These are phyloP conservation scores for Salvia sclarea DNA, from an alignment of 305 asterid species.

Conservation along the genomic window DNA sequence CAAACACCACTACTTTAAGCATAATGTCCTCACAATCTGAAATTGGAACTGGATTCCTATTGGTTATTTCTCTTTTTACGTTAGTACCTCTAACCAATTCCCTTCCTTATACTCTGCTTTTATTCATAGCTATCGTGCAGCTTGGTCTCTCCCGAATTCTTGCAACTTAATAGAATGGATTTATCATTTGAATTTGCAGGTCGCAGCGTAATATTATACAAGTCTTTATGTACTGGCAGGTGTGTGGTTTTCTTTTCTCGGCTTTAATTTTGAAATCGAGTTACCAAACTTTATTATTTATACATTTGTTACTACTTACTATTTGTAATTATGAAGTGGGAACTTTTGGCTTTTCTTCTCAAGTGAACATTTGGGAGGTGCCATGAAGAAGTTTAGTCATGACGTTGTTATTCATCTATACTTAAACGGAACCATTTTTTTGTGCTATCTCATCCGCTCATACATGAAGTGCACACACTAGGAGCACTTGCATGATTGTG, in stretches of 20 bases:
- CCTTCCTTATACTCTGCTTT: slow-evolving; percentile 22
- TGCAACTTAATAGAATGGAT: neutral
- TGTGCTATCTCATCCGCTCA: neutral
- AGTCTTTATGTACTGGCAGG: slow-evolving; percentile 96
- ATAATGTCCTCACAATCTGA: slow-evolving; percentile 81
- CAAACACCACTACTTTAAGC: slow-evolving; percentile 73
- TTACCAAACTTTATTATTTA: slow-evolving; percentile 13
- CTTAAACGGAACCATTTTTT: neutral
- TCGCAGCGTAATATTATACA: slow-evolving; percentile 88
- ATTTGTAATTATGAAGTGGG: neutral
- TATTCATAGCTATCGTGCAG: slow-evolving; percentile 11
- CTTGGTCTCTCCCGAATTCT: neutral
- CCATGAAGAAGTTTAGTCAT: slow-evolving; percentile 4
- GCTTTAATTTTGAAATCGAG: slow-evolving; percentile 6
- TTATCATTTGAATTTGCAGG: slow-evolving; percentile 50
- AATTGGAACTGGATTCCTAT: slow-evolving; percentile 83
- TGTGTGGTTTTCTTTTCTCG: slow-evolving; percentile 31
- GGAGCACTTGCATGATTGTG: slow-evolving; percentile 12
- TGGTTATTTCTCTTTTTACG: slow-evolving; percentile 72
- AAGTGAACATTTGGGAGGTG: slow-evolving; percentile 15
- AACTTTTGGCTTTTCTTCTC: slow-evolving; percentile 7
- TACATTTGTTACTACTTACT: neutral
- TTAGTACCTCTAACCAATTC: slow-evolving; percentile 41
- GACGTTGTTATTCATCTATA: neutral
- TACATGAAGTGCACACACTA: neutral